Evolutionary conservation across 805 yeast species (phyloP).

Genomic region (Ogataea sp.): DNA sequence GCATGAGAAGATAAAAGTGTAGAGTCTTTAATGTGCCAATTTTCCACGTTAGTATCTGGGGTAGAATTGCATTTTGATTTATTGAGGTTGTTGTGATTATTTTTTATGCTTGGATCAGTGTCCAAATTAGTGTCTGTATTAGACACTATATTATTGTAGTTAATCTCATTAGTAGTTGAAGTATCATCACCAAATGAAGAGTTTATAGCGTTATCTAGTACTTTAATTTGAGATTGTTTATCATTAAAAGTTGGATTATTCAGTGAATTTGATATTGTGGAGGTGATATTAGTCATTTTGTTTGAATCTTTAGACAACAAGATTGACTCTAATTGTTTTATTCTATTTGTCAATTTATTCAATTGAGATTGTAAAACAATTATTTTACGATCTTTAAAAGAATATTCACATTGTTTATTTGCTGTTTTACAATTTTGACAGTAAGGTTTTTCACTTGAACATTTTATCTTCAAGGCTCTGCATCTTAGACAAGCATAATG

Average conservation of each 20-base stretch:
- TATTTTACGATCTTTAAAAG: constrained; percentile 22
- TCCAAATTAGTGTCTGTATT: too few relatives aligned
- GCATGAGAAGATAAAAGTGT: constrained; percentile 2
- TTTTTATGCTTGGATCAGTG: too few relatives aligned
- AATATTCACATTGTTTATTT: constrained; percentile 17
- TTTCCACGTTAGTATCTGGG: too few relatives aligned
- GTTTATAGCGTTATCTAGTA: constrained; percentile 17
- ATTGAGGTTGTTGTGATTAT: too few relatives aligned
- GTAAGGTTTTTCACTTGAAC: constrained; percentile 32
- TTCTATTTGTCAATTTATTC: constrained; percentile 16
- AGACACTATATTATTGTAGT: neutral
- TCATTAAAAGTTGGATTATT: neutral
- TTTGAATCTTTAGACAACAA: constrained; percentile 5
- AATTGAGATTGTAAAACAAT: constrained; percentile 21
- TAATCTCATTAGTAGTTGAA: neutral
- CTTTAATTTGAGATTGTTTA: neutral
- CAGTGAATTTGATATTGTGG: neutral
- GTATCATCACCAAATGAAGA: constrained; percentile 20
- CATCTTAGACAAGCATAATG: constrained; percentile 42
- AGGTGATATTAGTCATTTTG: neutral
- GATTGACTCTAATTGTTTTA: constrained; percentile 15
- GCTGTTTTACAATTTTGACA: constrained; percentile 19
- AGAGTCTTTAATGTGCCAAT: neutral
- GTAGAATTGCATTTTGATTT: too few relatives aligned
- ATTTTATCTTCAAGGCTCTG: constrained; percentile 41